phyloP scores from a whole-genome alignment of 805 yeast species.

The Metschnikowia continentalis region DNA sequence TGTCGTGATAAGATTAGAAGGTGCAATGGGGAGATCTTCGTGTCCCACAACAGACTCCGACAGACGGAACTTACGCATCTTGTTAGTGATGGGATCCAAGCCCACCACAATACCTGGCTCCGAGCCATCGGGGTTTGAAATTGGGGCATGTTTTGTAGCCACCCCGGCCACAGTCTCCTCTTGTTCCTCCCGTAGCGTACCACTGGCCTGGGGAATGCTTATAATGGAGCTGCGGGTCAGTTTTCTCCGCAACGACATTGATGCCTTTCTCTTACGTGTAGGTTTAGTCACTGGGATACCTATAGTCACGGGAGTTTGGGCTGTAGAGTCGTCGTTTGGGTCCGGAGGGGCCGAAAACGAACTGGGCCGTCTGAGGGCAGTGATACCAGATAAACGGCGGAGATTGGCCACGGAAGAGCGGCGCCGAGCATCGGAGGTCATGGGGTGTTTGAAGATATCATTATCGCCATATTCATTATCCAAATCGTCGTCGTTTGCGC shows the following conservation, averaged over 20 bases:
- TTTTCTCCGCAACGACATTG: slow-evolving; percentile 4
- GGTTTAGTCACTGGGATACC: slow-evolving; percentile 35
- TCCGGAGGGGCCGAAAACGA: slow-evolving; percentile 20
- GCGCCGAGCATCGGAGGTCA: slow-evolving; percentile 18
- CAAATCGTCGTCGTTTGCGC: slow-evolving; percentile 13
- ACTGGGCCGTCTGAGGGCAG: slow-evolving; percentile 22
- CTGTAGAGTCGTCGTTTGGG: slow-evolving; percentile 10
- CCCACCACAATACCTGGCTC: slow-evolving; percentile 27
- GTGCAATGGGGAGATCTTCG: slow-evolving; percentile 33
- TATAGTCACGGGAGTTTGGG: slow-evolving; percentile 30
- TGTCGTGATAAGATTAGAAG: slow-evolving; percentile 29
- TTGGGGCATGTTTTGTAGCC: slow-evolving; percentile 6
- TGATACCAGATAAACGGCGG: slow-evolving; percentile 36
- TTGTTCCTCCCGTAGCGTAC: slow-evolving; percentile 4
- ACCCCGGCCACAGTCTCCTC: not conserved
- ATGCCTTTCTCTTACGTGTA: slow-evolving; percentile 22
- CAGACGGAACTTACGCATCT: slow-evolving; percentile 24
- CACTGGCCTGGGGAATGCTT: slow-evolving; percentile 6
- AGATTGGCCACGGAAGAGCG: slow-evolving; percentile 29
- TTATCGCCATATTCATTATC: slow-evolving; percentile 19
- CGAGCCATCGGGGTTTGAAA: not conserved
- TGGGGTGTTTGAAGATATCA: slow-evolving; percentile 31
- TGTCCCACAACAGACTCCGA: slow-evolving; percentile 11
- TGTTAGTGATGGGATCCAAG: slow-evolving; percentile 26
- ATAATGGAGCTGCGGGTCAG: slow-evolving; percentile 8